These are phyloP conservation scores for Nannizzia gypsea DNA, from an alignment of 2,329 filamentous ascomycete genomes.

Conservation along the genomic window DNA sequence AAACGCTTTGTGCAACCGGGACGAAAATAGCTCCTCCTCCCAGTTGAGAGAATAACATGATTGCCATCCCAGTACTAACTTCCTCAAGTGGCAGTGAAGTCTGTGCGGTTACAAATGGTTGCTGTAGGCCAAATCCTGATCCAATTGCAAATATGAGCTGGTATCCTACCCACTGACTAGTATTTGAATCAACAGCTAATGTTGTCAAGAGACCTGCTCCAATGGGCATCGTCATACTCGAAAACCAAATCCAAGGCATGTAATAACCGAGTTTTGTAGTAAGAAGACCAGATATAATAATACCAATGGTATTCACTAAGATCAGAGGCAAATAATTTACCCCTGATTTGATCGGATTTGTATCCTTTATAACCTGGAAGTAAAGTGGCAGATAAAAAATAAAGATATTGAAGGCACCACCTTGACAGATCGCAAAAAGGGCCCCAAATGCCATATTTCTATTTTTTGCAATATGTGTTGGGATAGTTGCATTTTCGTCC, in stretches of 20 bases:
- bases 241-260: slow-evolving; percentile 26
- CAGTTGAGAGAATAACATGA: slow-evolving; percentile 28
- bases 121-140: slow-evolving; percentile 23
- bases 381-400: slow-evolving; percentile 27
- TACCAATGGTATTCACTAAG: slow-evolving; percentile 16
- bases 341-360: slow-evolving; percentile 19
- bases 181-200: slow-evolving; percentile 14
- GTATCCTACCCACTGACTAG: slow-evolving; percentile 21
- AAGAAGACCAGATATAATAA: slow-evolving; percentile 25
- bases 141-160: slow-evolving; percentile 20
- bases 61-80: slow-evolving; percentile 19
- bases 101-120: slow-evolving; percentile 20
- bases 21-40: slow-evolving; percentile 39
- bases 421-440: slow-evolving; percentile 17
- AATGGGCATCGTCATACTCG: slow-evolving; percentile 23
- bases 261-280: slow-evolving; percentile 25
- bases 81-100: slow-evolving; percentile 20
- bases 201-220: slow-evolving; percentile 27
- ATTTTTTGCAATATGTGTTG: slow-evolving; percentile 23
- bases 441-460: slow-evolving; percentile 22
- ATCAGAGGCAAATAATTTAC: slow-evolving; percentile 21
- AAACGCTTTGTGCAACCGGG: slow-evolving; percentile 42
- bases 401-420: slow-evolving; percentile 18
- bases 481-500: slow-evolving; percentile 28
- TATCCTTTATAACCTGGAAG: slow-evolving; percentile 27